Conservation (phyloP, 148 eudicot genomes). For the Silene uniflora region DNA sequence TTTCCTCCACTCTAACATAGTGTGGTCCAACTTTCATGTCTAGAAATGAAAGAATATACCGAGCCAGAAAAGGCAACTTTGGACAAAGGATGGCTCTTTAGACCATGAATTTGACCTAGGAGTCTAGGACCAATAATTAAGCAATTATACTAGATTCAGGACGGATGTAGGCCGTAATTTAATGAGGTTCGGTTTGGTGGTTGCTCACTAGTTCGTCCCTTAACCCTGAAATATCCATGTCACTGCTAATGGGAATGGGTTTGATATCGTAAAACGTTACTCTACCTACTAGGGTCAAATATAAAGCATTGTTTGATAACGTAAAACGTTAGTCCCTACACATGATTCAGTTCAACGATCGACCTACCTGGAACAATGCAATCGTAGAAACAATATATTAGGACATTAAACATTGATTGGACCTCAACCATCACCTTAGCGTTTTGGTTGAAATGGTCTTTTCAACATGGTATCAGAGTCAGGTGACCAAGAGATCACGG, state of each 20-base stretch:
- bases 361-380: no score
- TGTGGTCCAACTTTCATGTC: constrained; percentile 35
- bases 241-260: neutral
- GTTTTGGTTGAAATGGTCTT: no score
- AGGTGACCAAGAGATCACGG: no score
- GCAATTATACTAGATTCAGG: neutral
- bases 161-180: neutral
- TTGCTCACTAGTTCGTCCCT: neutral
- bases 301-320: no score
- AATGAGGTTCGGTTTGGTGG: neutral
- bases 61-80: constrained; percentile 24
- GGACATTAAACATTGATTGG: no score
- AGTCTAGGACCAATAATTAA: constrained; percentile 9
- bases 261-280: no score
- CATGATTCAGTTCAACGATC: no score
- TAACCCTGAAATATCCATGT: neutral
- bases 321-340: no score
- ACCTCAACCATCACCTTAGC: no score
- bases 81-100: constrained; percentile 17
- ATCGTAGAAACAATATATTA: no score
- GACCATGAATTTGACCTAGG: constrained; percentile 8
- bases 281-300: no score
- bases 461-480: no score
- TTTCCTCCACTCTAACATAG: neutral
- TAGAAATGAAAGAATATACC: constrained; percentile 4